Conservation (phyloP, 1,284 basidiomycete species). For the Rhodotorula sp. region DNA sequence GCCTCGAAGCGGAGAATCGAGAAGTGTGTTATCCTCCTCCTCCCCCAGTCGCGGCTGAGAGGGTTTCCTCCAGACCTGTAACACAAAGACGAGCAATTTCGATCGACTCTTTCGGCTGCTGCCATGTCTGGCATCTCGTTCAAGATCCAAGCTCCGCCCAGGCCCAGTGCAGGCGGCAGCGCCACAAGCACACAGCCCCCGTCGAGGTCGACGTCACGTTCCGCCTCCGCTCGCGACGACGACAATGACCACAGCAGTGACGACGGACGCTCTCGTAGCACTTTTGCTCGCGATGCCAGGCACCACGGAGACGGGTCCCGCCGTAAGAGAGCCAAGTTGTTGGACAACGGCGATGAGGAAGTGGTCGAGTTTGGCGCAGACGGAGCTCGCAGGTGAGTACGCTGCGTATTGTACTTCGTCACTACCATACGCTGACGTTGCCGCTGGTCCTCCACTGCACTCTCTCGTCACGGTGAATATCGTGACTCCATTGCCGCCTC, state of each 20-base stretch:
- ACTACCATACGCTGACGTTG: conserved; percentile 34
- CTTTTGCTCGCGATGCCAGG: too few relatives aligned
- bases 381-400: conserved; percentile 18
- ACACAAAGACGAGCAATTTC: too few relatives aligned
- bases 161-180: conserved; percentile 3
- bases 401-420: conserved; percentile 66
- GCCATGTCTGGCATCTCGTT: conserved; percentile 33
- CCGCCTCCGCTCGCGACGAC: conserved; percentile 1
- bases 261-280: conserved; percentile 1
- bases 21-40: neutral
- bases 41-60: too few relatives aligned
- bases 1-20: neutral
- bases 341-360: conserved; percentile 22
- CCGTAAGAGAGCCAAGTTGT: conserved; percentile 11
- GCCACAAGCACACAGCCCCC: neutral
- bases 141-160: conserved; percentile 26
- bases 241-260: conserved; percentile 60
- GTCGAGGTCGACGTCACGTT: neutral
- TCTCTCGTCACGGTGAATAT: neutral
- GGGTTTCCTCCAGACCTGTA: too few relatives aligned
- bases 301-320: neutral
- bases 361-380: conserved; percentile 22
- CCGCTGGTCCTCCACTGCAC: conserved; percentile 14
- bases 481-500: neutral
- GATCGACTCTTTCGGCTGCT: too few relatives aligned